Evolutionary conservation across 2,329 filamentous ascomycete genomes (phyloP), one percentile per base, ranked within the genome.

Genomic region (Diplodia scrobiculata): DNA sequence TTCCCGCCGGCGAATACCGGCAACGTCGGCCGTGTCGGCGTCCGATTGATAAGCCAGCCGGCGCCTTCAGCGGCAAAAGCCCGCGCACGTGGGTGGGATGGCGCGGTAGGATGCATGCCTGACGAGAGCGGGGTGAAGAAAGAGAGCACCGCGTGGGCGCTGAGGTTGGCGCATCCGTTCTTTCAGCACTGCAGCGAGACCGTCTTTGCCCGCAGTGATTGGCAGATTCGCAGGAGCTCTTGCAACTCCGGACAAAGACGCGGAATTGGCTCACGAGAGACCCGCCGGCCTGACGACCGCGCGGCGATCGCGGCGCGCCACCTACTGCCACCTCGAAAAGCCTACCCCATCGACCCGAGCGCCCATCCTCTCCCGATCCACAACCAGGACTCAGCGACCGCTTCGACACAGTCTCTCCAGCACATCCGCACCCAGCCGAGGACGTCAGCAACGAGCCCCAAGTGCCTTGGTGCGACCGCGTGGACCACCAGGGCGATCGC

Each of bases 271-370:
- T 62, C 58, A 62, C 58, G 45, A 62, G 58, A 62, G 45, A 50
- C 58, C 58, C 58, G 58, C 58, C 29, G 32, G 32, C 58, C 19
- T 29, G 19, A 45, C n/a, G n/a, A 62, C 41, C 58, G 58, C 27
- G 41, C 25, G 58, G 58, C 58, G 58, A 62, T 62, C 58, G 58
- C 58, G 58, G 58, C 58, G 58, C 58, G 58, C 58, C 41, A 25
- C 25, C 25, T 25, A 25, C 17, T 45, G 36, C 9, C 17, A 47
- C 38, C n/a, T 50, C 58, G 58, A 45, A 62, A 29, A 13, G n/a
- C 48, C 58, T 32, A 51, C 58, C 58, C 38, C 58, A 36, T 36
- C 58, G 55, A 50, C 41, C 32, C 55, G 36, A 25, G 17, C 11
- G 25, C 38, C 21, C 55, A 25, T 27, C 21, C 27, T 60, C 55